Base-by-base conservation (phyloP, 2,329 filamentous ascomycete species). In the Fonsecaea monophora region DNA sequence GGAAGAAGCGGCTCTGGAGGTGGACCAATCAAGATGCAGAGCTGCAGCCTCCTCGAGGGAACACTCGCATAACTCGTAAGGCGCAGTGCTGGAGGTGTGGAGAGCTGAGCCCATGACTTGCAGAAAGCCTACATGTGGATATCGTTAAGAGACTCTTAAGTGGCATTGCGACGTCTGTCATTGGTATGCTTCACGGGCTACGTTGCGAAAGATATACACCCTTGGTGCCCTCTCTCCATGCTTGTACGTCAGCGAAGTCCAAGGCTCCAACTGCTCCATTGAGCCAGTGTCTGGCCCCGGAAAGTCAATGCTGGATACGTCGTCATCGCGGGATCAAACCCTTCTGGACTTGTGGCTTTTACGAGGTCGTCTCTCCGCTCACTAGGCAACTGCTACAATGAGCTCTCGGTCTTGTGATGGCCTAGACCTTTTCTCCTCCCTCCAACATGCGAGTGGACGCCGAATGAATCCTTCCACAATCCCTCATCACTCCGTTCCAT, bases 51-150 rank as follows among this genome's bases (percentile, higher is more conserved):
- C 13, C 32, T 42, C 12, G 18, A 38, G 13, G 30, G 40, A 61
- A 40, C 45, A 40, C 59, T 61, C 12, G 59, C 59, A 32, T 32
- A 32, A 32, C 30, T 32, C 30, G 37, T 61, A 35, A 38, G n/a
- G 18, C 45, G 59, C 50, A 61, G 59, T 35, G 59, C 59, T 40
- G 5, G 25, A 50, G 13, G n/a, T 53, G 38, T 50, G 57, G 25
- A 54, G 48, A n/a, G 48, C 59, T 61, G 59, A 54, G 18, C 59
- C 18, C 34, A 61, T 61, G 59, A 61, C 59, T 30, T 53, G 59
- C 59, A 61, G 59, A 40, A 40, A 25, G 21, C 21, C 45, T 12
- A 60, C 40, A 48, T 50, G 25, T 32, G 15, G 42, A 45, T 45
- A 32, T 40, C 35, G 13, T 54, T 18, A 42, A 53, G n/a, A 61